phyloP scores from a whole-genome alignment of 208 protist genomes.

The Leishmania aethiopica region DNA sequence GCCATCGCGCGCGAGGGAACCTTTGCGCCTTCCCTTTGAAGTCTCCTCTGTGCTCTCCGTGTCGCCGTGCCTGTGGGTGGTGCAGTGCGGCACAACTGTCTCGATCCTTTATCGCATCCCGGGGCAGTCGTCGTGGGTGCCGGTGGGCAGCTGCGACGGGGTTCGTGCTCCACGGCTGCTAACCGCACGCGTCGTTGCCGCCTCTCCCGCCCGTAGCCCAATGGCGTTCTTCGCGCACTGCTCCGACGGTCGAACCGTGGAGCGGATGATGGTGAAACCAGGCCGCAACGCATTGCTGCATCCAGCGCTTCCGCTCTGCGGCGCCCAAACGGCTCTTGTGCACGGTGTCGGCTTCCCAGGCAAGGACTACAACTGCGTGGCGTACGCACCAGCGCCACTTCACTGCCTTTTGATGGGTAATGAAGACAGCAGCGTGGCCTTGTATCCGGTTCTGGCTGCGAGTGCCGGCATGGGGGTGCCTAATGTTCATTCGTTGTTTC shows the following conservation, averaged over 20 bases:
- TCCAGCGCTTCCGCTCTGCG: neutral
- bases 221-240: constrained; percentile 57
- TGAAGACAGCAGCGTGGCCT: constrained; percentile 66
- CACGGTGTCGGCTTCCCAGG: constrained; percentile 42
- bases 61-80: constrained; percentile 32
- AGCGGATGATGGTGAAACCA: neutral
- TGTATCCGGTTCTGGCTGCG: constrained; percentile 14
- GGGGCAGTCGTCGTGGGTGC: constrained; percentile 35
- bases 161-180: constrained; percentile 67
- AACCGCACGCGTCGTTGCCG: constrained; percentile 13
- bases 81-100: constrained; percentile 55
- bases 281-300: neutral
- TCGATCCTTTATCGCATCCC: constrained; percentile 37
- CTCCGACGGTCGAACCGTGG: constrained; percentile 50
- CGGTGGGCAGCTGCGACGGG: constrained; percentile 41
- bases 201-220: neutral
- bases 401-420: constrained; percentile 50
- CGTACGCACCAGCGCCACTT: constrained; percentile 37
- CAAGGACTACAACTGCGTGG: constrained; percentile 72
- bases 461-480: neutral
- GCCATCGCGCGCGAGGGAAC: constrained; percentile 9
- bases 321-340: constrained; percentile 29
- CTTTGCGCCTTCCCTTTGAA: constrained; percentile 57
- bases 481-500: constrained; percentile 16
- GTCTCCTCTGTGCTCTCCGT: constrained; percentile 46